Evolutionary conservation across 306 rosid species (phyloP), one percentile per base, ranked within the genome.

Genomic region (Casuarina equisetifolia): DNA sequence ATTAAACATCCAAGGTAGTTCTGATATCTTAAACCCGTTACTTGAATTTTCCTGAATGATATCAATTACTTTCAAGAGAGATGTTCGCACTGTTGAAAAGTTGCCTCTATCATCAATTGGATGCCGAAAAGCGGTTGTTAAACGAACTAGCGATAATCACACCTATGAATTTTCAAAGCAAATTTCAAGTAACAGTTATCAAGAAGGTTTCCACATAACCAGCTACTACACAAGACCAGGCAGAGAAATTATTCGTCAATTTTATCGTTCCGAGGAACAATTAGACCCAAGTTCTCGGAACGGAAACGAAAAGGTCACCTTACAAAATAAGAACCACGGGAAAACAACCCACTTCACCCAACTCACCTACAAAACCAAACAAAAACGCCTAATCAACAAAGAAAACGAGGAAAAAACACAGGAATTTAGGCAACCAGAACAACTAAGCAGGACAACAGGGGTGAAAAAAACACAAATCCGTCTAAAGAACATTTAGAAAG

Each of bases 321-420:
- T 53, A 73, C 42, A 61, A 2, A 71, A 20, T 43, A 58, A 38
- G 2, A 40, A 40, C 6, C 20, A 16, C 9, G 32, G 32, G 13
- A 77, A 50, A 70, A 57, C 36, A 69, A 78, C 66, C 80, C 25
- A 80, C 70, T 54, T 9, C 19, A 76, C 73, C 78, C 38, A 66
- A 62, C 62, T 64, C 39, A 15, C 57, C 52, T 43, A 35, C 59
- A 72, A 73, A 11, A 3, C 4, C 17, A 63, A 62, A 15, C 49
- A 20, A 20, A 69, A 52, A 1, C 38, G 67, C 3, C 1, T 39
- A 4, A 50, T 52, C 6, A 49, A 38, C 2, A 43, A 71, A 49
- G 19, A 75, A 9, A 32, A 58, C 1, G 25, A 63, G 50, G 35
- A 67, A 2, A 61, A 68, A 66, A 43, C 5, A 44, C 7, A 51